Percentiles rank a stretch among this genome's conserved stretches.
Conservation (phyloP, 2,329 filamentous ascomycete species). For the Ramichloridium luteum region DNA sequence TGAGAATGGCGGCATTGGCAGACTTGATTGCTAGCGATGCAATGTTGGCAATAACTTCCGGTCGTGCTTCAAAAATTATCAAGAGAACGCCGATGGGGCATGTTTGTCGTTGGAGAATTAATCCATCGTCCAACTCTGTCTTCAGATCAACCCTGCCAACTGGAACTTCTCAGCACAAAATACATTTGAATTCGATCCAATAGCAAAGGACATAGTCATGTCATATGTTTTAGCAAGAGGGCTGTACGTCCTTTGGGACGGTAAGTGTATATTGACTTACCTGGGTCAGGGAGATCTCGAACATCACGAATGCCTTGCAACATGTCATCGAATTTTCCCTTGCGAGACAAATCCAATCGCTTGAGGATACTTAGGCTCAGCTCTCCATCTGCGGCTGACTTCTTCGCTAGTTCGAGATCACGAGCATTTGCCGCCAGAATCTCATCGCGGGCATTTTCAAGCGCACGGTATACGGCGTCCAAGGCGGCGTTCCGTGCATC, state of each 20-base stretch:
- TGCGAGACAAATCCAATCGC: slow-evolving; percentile 70
- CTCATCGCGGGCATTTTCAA: slow-evolving; percentile 53
- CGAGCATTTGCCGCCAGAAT: slow-evolving; percentile 79
- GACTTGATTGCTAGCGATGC: slow-evolving; percentile 92
- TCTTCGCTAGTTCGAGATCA: slow-evolving; percentile 63
- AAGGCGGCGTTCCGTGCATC: slow-evolving; percentile 73
- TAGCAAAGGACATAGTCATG: no score
- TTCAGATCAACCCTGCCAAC: slow-evolving; percentile 75
- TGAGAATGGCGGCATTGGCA: slow-evolving; percentile 90
- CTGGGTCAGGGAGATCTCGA: slow-evolving; percentile 67
- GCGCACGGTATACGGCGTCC: slow-evolving; percentile 67
- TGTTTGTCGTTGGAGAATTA: slow-evolving; percentile 75
- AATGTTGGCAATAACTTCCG: slow-evolving; percentile 97
- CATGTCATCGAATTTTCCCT: slow-evolving; percentile 97
- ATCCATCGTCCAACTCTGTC: slow-evolving; percentile 73
- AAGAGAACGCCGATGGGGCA: slow-evolving; percentile 95
- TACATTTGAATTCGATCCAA: no score
- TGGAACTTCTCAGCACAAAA: no score
- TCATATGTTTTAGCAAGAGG: no score
- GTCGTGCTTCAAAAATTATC: slow-evolving; percentile 95
- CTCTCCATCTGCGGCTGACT: slow-evolving; percentile 61
- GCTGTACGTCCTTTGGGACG: no score
- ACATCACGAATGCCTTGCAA: slow-evolving; percentile 88
- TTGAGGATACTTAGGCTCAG: slow-evolving; percentile 76
- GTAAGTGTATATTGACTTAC: slow-evolving; percentile 40